Conservation (phyloP, 495 filamentous ascomycete species). For the Tuber magnatum region DNA sequence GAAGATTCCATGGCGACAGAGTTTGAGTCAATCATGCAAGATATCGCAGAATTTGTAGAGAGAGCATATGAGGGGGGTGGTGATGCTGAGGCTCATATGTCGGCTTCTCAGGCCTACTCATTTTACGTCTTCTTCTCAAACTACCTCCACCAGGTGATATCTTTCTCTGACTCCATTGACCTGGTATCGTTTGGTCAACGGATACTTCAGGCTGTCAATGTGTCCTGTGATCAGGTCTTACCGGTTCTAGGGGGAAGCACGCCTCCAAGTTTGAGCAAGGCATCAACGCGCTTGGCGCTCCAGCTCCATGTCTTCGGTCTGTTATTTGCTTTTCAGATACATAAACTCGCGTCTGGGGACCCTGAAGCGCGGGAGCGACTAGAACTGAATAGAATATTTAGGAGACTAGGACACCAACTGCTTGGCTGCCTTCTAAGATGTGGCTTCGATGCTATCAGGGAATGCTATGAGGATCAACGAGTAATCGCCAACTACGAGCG, state of each 20-base stretch:
- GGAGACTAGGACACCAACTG: slow-evolving; percentile 41
- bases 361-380: slow-evolving; percentile 42
- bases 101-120: slow-evolving; percentile 24
- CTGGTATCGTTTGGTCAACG: slow-evolving; percentile 37
- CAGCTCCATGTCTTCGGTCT: slow-evolving; percentile 30
- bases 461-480: slow-evolving; percentile 59
- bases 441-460: slow-evolving; percentile 50
- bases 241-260: slow-evolving; percentile 12
- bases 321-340: slow-evolving; percentile 28
- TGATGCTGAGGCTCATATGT: slow-evolving; percentile 14
- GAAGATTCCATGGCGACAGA: slow-evolving; percentile 63
- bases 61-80: slow-evolving; percentile 18
- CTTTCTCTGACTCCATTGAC: slow-evolving; percentile 32
- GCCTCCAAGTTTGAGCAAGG: slow-evolving; percentile 9
- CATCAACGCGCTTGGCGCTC: slow-evolving; percentile 28
- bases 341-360: slow-evolving; percentile 37
- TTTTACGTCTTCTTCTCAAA: slow-evolving; percentile 36
- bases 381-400: slow-evolving; percentile 41
- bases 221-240: slow-evolving; percentile 30
- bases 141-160: slow-evolving; percentile 30
- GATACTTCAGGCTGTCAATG: slow-evolving; percentile 38
- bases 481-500: slow-evolving; percentile 51
- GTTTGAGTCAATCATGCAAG: slow-evolving; percentile 46
- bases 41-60: slow-evolving; percentile 45
- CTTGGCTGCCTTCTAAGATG: slow-evolving; percentile 45